phyloP scores from a whole-genome alignment of 306 rosid genomes.

The Echinosophora koreensis region DNA sequence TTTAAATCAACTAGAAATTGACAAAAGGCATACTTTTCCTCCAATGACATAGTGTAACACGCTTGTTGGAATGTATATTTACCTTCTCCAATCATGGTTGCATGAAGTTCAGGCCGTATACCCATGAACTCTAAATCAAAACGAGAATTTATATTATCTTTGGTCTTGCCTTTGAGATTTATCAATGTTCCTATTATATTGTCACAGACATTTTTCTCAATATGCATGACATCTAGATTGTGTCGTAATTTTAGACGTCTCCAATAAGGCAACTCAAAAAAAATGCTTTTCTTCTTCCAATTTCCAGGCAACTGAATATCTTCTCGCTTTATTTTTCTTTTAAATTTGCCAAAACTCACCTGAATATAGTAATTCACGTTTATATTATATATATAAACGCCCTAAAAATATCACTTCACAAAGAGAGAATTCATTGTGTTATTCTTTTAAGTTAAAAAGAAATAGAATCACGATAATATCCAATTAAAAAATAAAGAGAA shows the following conservation, averaged over 20 bases:
- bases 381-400: too few species aligned
- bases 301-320: neutral
- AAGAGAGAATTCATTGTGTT: too few species aligned
- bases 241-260: neutral
- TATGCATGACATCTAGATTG: too few species aligned
- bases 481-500: too few species aligned
- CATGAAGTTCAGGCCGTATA: too few species aligned
- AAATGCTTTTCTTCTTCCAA: neutral
- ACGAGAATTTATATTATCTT: too few species aligned
- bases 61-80: neutral
- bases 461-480: too few species aligned
- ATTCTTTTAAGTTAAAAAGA: too few species aligned
- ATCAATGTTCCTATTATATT: neutral
- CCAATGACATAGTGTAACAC: neutral
- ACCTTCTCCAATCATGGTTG: neutral
- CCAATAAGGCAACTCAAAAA: slow-evolving; percentile 13
- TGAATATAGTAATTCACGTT: neutral
- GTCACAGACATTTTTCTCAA: too few species aligned
- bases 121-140: too few species aligned
- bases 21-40: neutral
- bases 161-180: too few species aligned
- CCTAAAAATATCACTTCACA: too few species aligned
- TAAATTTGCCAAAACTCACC: neutral
- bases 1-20: neutral
- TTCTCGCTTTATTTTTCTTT: neutral